These are phyloP conservation scores for Trichosporon asahii DNA, from an alignment of 1,284 basidiomycete species.

Conservation along the genomic window DNA sequence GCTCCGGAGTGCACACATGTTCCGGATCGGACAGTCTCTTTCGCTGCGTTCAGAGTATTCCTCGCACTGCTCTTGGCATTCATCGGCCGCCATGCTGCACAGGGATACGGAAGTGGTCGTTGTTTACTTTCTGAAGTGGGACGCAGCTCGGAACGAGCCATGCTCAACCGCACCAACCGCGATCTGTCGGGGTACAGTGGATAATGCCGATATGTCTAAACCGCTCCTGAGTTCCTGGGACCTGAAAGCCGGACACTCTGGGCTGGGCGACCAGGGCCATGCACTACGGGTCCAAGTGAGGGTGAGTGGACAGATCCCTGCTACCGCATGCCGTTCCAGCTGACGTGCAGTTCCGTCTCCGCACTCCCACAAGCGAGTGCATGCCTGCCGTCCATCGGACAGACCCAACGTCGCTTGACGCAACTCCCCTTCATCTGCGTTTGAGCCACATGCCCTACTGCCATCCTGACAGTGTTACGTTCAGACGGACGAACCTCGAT, in stretches of 20 bases:
- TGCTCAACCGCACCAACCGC: too few relatives aligned
- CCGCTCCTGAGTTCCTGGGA: background rate
- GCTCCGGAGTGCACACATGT: too few relatives aligned
- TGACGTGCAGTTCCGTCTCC: background rate
- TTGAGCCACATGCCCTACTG: background rate
- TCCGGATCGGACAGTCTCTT: too few relatives aligned
- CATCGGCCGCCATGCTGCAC: too few relatives aligned
- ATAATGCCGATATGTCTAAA: background rate
- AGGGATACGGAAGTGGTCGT: background rate
- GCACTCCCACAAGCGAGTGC: background rate
- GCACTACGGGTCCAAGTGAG: too few relatives aligned
- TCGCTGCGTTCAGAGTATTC: too few relatives aligned
- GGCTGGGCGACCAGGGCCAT: background rate
- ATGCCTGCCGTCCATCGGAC: too few relatives aligned
- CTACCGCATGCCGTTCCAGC: background rate
- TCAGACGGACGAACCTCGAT: too few relatives aligned
- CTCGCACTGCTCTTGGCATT: background rate
- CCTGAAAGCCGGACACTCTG: background rate
- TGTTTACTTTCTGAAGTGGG: background rate
- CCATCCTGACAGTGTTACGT: background rate
- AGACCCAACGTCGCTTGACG: too few relatives aligned
- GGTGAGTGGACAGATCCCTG: too few relatives aligned
- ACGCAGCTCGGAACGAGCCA: background rate
- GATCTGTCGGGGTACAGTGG: background rate
- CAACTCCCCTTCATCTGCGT: background rate